Evolutionary conservation across 257 asterid genomes (phyloP), one percentile per base, ranked within the genome.

Genomic region (Anisodus tanguticus): DNA sequence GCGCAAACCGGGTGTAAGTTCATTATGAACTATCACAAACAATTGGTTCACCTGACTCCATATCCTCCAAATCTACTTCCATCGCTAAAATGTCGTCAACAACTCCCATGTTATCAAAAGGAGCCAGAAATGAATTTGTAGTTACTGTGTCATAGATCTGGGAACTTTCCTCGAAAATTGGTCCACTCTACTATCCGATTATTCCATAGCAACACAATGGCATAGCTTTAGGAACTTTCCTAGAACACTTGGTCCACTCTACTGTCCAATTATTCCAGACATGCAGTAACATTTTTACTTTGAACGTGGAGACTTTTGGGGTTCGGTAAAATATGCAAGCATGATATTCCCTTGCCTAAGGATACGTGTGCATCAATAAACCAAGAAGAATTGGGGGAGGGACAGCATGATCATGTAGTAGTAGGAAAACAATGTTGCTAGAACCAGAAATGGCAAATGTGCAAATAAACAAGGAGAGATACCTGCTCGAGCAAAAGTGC

Each of bases 401-500:
- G 80, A 51, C 19, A 49, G 43, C 37, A 49, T 22, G 26, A 74
- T 74, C 80, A 49, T 74, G 60, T 49, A 12, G 26, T 26, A 12
- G 63, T 53, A 13, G 26, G 77, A 35, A 76, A 76, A 76, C 54
- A 76, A 76, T 22, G 26, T 22, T 26, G 47, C 15, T 26, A 51
- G 81, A 76, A 51, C 64, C 49, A 26, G 19, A 76, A 76, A 72
- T 74, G 80, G 26, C 47, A 53, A 10, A 53, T 22, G 81, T 76
- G 26, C 26, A 9, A 17, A 47, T 76, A 53, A 76, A 76, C 64
- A 76, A 51, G 81, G 81, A 76, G 60, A 74, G 15, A 76, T 17
- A 95, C 99, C 99, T 95, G 98, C 90, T 95, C 99, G 82, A 95
- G 97, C 87, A 95, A 85, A 66, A 94, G 92, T 70, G 96, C 93